These are phyloP conservation scores for Stramenopiles sp. DNA, from an alignment of 352 stramenopile species.

Conservation along the genomic window DNA sequence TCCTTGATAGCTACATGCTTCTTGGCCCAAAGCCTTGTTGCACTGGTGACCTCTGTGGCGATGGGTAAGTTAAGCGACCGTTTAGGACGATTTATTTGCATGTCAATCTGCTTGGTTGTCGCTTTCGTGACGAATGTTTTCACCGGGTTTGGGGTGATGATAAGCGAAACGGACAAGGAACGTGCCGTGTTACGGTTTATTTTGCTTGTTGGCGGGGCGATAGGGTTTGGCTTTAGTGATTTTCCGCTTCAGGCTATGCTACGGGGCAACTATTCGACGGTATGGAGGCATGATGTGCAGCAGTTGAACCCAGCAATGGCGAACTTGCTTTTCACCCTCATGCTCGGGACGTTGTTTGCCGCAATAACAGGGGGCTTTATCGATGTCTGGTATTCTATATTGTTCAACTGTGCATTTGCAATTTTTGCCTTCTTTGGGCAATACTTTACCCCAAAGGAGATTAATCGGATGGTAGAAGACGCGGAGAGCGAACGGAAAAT, in stretches of 20 bases:
- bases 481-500: too few species aligned
- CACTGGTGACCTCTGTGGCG: background rate
- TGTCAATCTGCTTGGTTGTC: background rate
- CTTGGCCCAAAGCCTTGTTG: background rate
- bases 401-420: background rate
- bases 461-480: conserved; percentile 1
- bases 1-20: conserved; percentile 6
- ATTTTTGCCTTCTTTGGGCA: conserved; percentile 2
- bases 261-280: background rate
- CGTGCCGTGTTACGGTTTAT: background rate
- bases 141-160: background rate
- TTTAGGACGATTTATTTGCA: background rate
- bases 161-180: background rate
- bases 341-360: background rate
- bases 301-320: background rate
- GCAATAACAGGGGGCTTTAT: background rate
- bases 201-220: background rate
- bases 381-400: background rate
- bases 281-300: background rate
- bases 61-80: background rate
- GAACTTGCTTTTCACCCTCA: background rate
- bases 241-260: conserved; percentile 1
- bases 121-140: background rate
- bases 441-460: conserved; percentile 4
- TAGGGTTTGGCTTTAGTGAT: conserved; percentile 5